Base-by-base conservation (phyloP, 2,329 filamentous ascomycete species). In the Eurotiales sp. region DNA sequence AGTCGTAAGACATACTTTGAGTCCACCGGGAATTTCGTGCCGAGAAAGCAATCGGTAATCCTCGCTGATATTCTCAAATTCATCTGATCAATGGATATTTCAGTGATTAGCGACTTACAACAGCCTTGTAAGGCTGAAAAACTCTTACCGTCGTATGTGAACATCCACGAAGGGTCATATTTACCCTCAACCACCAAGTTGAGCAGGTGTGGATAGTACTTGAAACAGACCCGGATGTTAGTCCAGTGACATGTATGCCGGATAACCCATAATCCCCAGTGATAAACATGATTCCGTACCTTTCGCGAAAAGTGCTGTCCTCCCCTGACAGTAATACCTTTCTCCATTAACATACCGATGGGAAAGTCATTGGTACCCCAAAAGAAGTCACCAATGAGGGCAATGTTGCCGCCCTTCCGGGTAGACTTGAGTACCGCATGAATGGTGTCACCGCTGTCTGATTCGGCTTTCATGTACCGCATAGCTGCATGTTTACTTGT, bases 281-380 rank as follows among this genome's bases (percentile, higher is more conserved):
- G 22, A 14, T 29, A 25, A 1, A 17, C 3, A 30, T 15, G 11
- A n/a, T 22, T n/a, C 19, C 32, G 8, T 50, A 60, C 61, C 54
- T 62, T 63, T 46, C 63, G 58, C 1, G 56, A 59, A 32, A 55
- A 51, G 6, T 60, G 43, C 40, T 65, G 64, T 1, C 62, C 62
- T 0, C 66, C 66, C 19, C 63, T 59, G 11, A 66, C 47, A 2
- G 63, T 68, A 52, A 68, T 58, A 2, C 56, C 59, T 42, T 68
- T 68, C 51, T 68, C 63, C 63, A 67, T 67, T 47, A 68, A 44
- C 41, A 60, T 57, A 11, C 64, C 63, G 29, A 67, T 66, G 0
- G 60, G 61, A 36, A 64, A 66, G 42, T 64, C 54, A 44, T 63
- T 60, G 8, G 61, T 64, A 1, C 39, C 56, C 50, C 52, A 60